Conservation (phyloP, 1,284 basidiomycete species). For the Phlebopus sp. region DNA sequence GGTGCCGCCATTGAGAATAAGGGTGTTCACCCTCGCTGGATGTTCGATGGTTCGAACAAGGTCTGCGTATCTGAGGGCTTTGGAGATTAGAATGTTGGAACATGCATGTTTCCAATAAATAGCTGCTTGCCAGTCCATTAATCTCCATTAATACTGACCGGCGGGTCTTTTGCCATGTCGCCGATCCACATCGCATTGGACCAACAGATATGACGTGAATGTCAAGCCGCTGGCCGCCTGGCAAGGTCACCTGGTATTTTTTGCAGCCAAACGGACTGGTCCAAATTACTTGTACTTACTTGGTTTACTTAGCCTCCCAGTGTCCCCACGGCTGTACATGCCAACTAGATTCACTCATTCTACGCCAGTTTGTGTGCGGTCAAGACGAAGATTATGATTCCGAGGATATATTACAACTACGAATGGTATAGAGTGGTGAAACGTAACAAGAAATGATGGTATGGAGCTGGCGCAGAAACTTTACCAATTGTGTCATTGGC, state of each 20-base stretch:
- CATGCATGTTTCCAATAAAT: background rate
- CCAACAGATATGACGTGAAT: background rate
- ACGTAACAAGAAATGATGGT: background rate
- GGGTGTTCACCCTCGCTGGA: background rate
- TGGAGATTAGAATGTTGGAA: too few relatives aligned
- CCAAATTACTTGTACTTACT: too few relatives aligned
- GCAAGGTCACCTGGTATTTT: too few relatives aligned
- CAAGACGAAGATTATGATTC: too few relatives aligned
- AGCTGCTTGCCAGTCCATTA: background rate
- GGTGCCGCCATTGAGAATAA: constrained; percentile 10
- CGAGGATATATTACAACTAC: background rate
- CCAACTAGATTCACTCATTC: too few relatives aligned
- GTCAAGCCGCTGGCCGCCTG: too few relatives aligned
- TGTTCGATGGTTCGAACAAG: background rate
- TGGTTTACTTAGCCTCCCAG: too few relatives aligned
- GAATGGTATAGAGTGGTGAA: background rate
- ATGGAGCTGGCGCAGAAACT: background rate
- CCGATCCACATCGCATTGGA: background rate
- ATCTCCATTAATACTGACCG: too few relatives aligned
- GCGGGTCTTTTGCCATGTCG: background rate
- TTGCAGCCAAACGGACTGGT: too few relatives aligned
- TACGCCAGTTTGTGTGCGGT: too few relatives aligned
- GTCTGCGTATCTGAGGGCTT: background rate
- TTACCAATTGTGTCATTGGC: background rate
- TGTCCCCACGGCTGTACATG: too few relatives aligned